Conservation (phyloP, 768 basidiomycete species). For the Tulasnella sp. region DNA sequence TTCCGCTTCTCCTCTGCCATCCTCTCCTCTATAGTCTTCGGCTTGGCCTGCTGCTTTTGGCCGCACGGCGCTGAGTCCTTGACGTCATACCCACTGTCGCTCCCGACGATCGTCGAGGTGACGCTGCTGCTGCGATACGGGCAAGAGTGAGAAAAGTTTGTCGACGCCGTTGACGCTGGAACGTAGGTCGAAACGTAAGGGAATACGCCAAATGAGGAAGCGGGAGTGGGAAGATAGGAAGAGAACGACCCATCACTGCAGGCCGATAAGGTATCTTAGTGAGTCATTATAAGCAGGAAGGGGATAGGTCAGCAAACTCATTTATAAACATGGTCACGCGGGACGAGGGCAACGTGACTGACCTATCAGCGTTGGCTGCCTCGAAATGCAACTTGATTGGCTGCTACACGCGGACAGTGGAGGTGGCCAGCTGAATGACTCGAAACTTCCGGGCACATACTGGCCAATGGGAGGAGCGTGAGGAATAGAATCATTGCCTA, state of each 20-base stretch:
- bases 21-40: neutral
- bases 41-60: neutral
- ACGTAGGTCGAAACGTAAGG: constrained; percentile 7
- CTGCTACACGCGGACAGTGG: neutral
- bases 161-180: neutral
- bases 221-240: neutral
- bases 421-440: neutral
- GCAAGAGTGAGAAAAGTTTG: no score
- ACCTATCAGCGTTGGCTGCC: neutral
- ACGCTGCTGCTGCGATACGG: neutral
- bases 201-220: neutral
- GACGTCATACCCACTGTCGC: neutral
- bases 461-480: neutral
- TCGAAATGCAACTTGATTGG: neutral
- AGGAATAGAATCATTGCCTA: neutral
- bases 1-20: constrained; percentile 5
- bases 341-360: neutral
- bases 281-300: neutral
- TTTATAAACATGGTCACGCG: neutral
- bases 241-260: neutral
- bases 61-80: neutral
- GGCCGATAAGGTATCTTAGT: neutral
- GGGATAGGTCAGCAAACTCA: neutral
- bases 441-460: neutral
- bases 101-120: neutral